These are phyloP conservation scores for Fusarium subtropicale DNA, from an alignment of 2,329 filamentous ascomycete genomes.

Conservation along the genomic window DNA sequence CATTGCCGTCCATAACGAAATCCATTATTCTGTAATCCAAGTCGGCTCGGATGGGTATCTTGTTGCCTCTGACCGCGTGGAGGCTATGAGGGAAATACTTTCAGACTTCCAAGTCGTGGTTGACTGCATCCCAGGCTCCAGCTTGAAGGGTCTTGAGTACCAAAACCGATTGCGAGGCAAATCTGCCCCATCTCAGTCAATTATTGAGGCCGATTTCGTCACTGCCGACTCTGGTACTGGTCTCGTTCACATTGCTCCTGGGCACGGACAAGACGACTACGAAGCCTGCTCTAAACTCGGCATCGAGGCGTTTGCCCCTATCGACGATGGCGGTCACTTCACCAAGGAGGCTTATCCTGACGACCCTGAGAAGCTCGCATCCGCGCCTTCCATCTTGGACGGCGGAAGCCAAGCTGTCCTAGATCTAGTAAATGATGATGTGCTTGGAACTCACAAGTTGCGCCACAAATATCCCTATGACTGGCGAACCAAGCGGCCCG, in stretches of 20 bases:
- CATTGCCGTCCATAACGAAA: slow-evolving; percentile 80
- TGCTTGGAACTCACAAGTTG: slow-evolving; percentile 78
- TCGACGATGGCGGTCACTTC: slow-evolving; percentile 84
- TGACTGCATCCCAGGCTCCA: slow-evolving; percentile 70
- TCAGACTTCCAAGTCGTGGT: slow-evolving; percentile 66
- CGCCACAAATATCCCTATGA: slow-evolving; percentile 97
- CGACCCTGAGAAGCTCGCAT: slow-evolving; percentile 71
- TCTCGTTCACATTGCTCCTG: slow-evolving; percentile 93
- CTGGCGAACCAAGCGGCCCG: slow-evolving; percentile 93
- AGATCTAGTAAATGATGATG: slow-evolving; percentile 71
- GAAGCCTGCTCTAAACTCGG: slow-evolving; percentile 77
- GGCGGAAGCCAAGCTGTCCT: slow-evolving; percentile 78
- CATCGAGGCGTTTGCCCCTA: slow-evolving; percentile 82
- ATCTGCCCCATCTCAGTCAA: slow-evolving; percentile 68
- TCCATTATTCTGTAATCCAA: slow-evolving; percentile 78
- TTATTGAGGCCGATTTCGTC: slow-evolving; percentile 90
- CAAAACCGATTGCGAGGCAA: slow-evolving; percentile 74
- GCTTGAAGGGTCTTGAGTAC: slow-evolving; percentile 76
- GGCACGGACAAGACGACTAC: slow-evolving; percentile 97
- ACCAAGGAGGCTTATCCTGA: slow-evolving; percentile 82
- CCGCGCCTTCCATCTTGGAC: slow-evolving; percentile 76
- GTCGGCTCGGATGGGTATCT: slow-evolving; percentile 71
- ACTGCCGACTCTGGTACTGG: slow-evolving; percentile 91
- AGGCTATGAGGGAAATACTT: slow-evolving; percentile 63
- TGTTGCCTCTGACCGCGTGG: slow-evolving; percentile 77